Evolutionary conservation across 148 eudicot species (phyloP), one percentile per base, ranked within the genome.

Genomic region (Fallopia convolvulus): DNA sequence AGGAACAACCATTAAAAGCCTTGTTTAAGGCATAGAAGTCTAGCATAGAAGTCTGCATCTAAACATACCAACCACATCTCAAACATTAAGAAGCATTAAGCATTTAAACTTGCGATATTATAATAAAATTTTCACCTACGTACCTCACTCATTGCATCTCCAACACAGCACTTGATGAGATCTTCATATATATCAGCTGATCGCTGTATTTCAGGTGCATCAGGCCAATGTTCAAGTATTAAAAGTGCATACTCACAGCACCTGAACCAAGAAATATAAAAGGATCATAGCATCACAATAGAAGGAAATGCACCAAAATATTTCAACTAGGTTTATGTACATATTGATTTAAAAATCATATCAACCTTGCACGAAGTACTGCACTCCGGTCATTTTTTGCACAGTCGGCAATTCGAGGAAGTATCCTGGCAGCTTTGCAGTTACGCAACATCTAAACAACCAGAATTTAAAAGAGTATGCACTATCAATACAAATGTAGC

Each of bases 61-160:
- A 63, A 40, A 7, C 70, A 63, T 63, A 11, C 70, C 70, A 63
- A 63, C 70, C 39, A 63, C 17, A 4, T 26, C 6, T 63, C 70
- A 63, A 63, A 30, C 32, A 26, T 26, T 14, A 30, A 30, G 39
- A 63, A 26, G 39, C 39, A 63, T 32, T 63, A 63, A 63, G 39
- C 39, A 63, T 63, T 30, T 30, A 30, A 26, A 63, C 70, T 12
- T 63, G 39, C 70, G 30, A 40, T 12, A 26, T 30, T 26, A 26
- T 26, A 47, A 33, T 26, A 52, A 23, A 58, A 46, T 20, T 74
- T 75, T 77, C 73, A 20, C 13, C 70, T 18, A 53, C 11, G 63
- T 88, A 95, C 99, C 97, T 95, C 99, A 79, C 98, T 93, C 89
- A 95, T 92, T 78, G 99, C 99, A 85, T 95, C 99, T 46, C 88